Percentiles rank a stretch among this genome's conserved stretches.
phyloP scores from a whole-genome alignment of 768 basidiomycete species.

The Kwoniella sp. region DNA sequence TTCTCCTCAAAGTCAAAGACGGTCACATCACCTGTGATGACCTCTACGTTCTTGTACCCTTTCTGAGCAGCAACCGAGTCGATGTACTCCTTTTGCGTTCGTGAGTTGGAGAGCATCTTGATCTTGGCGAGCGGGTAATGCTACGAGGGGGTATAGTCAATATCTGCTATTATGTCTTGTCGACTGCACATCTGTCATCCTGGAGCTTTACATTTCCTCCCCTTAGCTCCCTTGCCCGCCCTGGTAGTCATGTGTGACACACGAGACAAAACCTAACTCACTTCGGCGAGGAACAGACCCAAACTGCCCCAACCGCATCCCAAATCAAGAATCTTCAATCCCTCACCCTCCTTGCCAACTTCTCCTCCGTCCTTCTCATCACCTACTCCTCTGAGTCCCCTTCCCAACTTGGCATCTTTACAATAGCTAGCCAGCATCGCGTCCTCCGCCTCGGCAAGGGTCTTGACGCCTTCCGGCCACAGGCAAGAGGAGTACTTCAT shows the following conservation, averaged over 20 bases:
- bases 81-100: constrained; percentile 69
- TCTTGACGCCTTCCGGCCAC: constrained; percentile 65
- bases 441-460: constrained; percentile 67
- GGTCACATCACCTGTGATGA: constrained; percentile 73
- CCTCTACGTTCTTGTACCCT: constrained; percentile 64
- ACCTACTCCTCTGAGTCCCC: constrained; percentile 43
- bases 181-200: too few relatives aligned
- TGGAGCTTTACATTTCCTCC: constrained; percentile 9
- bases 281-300: constrained; percentile 67
- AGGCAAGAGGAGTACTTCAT: constrained; percentile 72
- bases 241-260: not conserved
- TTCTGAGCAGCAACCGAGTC: constrained; percentile 61
- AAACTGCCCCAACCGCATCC: constrained; percentile 80
- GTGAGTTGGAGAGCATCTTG: constrained; percentile 68
- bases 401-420: constrained; percentile 64
- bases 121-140: constrained; percentile 70
- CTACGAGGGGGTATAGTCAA: constrained; percentile 48
- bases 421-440: constrained; percentile 71
- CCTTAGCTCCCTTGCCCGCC: too few relatives aligned
- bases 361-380: constrained; percentile 21
- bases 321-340: constrained; percentile 67
- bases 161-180: constrained; percentile 4
- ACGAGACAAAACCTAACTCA: constrained; percentile 41
- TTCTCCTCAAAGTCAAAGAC: constrained; percentile 63
- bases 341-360: constrained; percentile 59